Evolutionary conservation across 495 filamentous ascomycete species (phyloP), one percentile per base, ranked within the genome.

Genomic region (Hypoxylon intermedium): DNA sequence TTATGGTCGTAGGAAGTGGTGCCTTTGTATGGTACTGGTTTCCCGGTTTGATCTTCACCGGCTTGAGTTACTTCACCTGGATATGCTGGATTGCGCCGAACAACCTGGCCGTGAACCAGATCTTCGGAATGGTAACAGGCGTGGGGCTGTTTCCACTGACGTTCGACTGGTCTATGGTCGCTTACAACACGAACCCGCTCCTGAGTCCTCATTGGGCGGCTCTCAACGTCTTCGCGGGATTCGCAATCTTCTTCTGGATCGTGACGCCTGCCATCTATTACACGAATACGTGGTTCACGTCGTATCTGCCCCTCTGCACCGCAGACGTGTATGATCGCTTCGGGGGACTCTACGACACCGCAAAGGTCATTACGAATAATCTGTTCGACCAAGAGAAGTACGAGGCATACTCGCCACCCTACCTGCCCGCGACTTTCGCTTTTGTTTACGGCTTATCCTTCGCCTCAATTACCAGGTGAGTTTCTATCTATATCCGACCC

Each of bases 381-480:
- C 24, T 52, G 4, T 72, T 72, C 26, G 68, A 71, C 41, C 33
- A 53, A 13, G 62, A 58, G 47, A 67, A 66, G 31, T 68, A 68
- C 24, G 45, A 13, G 23, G 58, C 41, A 16, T 71, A 71, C 52
- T 71, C 68, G 4, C 68, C 68, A 6, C 63, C 65, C 21, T 71
- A 68, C 41, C 23, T 71, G 13, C 65, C 66, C 2, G 67, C 67
- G 15, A 67, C 63, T 3, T 68, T 62, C 34, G 68, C 65, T 6
- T 66, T 71, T 23, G 67, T 69, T 9, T 72, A 72, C 24, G 60
- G 62, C 11, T 40, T 72, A 1, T 67, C 63, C 5, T 72, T 72
- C 44, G 69, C 69, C 0, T 70, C 64, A 3, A 70, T 76, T 47
- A 73, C 79, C 6, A 77, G 78, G 40, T 76, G 67, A n/a, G 55